phyloP scores from a whole-genome alignment of 148 eudicot genomes.

The Limonium bicolor region DNA sequence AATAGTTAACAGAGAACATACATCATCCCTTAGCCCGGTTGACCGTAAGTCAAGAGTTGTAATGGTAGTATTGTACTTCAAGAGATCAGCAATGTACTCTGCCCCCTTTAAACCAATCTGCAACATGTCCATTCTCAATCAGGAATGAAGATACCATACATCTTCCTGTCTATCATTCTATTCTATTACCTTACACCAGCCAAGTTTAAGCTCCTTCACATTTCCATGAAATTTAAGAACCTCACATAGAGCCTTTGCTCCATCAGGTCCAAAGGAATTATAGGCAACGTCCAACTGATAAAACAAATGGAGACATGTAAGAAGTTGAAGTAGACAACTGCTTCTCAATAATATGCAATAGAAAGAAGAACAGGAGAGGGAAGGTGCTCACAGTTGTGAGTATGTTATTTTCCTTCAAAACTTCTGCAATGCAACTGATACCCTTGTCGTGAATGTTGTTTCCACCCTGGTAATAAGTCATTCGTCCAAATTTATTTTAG shows the following conservation, averaged over 20 bases:
- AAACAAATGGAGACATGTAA: constrained; percentile 6
- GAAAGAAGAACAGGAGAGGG: not conserved
- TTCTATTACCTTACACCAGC: constrained; percentile 84
- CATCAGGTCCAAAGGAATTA: constrained; percentile 95
- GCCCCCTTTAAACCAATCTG: constrained; percentile 86
- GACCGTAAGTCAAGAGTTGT: constrained; percentile 77
- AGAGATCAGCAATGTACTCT: constrained; percentile 64
- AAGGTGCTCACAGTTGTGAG: constrained; percentile 38
- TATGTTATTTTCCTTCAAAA: constrained; percentile 68
- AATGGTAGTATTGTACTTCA: constrained; percentile 74
- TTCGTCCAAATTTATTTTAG: constrained; percentile 1
- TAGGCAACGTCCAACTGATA: constrained; percentile 71
- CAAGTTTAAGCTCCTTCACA: constrained; percentile 60
- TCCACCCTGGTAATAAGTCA: constrained; percentile 54
- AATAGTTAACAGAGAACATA: constrained; percentile 12
- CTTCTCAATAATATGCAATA: not conserved
- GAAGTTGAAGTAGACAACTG: not conserved
- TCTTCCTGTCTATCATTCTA: not conserved
- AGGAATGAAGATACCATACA: not conserved
- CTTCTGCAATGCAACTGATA: constrained; percentile 50
- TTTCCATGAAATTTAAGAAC: constrained; percentile 92
- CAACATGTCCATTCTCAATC: constrained; percentile 2
- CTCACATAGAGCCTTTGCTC: constrained; percentile 79
- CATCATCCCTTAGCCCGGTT: constrained; percentile 88
- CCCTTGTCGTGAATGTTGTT: constrained; percentile 90